Evolutionary conservation across 257 asterid genomes (phyloP).

Genomic region (Penstemon davidsonii): DNA sequence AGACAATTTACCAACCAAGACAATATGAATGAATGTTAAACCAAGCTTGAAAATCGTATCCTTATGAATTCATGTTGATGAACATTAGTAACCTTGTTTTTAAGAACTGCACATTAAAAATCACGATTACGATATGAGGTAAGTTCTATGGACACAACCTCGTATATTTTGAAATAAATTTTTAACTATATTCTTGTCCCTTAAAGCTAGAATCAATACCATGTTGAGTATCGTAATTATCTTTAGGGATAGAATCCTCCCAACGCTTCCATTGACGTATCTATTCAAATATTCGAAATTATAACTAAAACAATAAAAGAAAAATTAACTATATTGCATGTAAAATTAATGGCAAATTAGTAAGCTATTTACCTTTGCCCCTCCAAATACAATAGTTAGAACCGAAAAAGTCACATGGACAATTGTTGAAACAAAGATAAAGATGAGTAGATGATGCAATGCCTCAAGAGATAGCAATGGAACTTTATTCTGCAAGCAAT

Average conservation of each 20-base stretch:
- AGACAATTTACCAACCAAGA: constrained; percentile 56
- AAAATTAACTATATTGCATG: background rate
- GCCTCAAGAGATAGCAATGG: constrained; percentile 64
- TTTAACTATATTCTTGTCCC: no score
- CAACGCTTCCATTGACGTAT: constrained; percentile 53
- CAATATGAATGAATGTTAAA: constrained; percentile 35
- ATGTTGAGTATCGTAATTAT: constrained; percentile 35
- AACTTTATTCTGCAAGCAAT: constrained; percentile 43
- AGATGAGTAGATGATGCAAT: constrained; percentile 75
- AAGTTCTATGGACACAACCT: background rate
- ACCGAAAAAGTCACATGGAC: constrained; percentile 68
- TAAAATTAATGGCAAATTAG: background rate
- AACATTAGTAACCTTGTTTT: constrained; percentile 38
- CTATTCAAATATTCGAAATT: constrained; percentile 17
- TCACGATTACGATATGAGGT: no score
- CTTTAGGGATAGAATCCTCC: constrained; percentile 47
- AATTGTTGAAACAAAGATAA: constrained; percentile 69
- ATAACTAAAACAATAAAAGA: background rate
- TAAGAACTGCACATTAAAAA: constrained; percentile 33
- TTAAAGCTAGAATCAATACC: constrained; percentile 24
- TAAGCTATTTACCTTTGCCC: constrained; percentile 43
- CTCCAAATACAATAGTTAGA: constrained; percentile 64
- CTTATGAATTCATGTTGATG: constrained; percentile 54
- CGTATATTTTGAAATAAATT: background rate
- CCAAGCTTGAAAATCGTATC: constrained; percentile 43